Evolutionary conservation across 2,329 filamentous ascomycete genomes (phyloP).

Genomic region (Ascocoryne sarcoides): DNA sequence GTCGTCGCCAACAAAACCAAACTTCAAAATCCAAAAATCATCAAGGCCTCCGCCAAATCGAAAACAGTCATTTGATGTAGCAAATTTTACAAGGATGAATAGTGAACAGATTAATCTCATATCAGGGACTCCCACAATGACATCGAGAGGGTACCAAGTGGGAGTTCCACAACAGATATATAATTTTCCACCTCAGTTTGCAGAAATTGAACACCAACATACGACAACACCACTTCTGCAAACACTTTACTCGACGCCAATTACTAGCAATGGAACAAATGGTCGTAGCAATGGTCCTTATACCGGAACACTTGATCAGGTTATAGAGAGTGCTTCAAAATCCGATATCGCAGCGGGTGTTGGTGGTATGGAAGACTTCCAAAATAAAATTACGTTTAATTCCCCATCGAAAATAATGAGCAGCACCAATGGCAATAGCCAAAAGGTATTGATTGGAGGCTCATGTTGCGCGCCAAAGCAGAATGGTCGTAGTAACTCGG

Average conservation of each 20-base stretch:
- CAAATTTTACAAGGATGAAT: constrained; percentile 44
- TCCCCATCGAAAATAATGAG: not conserved
- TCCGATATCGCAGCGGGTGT: too few relatives aligned
- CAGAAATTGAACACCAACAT: constrained; percentile 17
- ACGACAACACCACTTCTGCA: constrained; percentile 16
- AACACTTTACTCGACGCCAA: constrained; percentile 7
- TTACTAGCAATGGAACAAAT: constrained; percentile 8
- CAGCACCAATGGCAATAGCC: not conserved
- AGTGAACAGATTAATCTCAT: constrained; percentile 41
- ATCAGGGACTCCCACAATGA: not conserved
- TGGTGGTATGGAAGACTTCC: too few relatives aligned
- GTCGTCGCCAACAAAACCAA: constrained; percentile 24
- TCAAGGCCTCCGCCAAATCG: constrained; percentile 17
- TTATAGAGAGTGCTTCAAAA: constrained; percentile 19
- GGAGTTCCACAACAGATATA: constrained; percentile 14
- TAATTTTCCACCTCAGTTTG: constrained; percentile 19
- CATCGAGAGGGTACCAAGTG: constrained; percentile 19
- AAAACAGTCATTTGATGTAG: constrained; percentile 43
- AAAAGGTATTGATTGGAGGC: constrained; percentile 7
- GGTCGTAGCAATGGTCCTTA: constrained; percentile 2
- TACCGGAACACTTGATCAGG: constrained; percentile 13
- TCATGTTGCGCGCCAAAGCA: constrained; percentile 19
- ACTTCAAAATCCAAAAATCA: constrained; percentile 25
- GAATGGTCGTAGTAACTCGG: constrained; percentile 18
- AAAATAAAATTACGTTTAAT: not conserved